A percentile compares a stretch with the other conserved stretches of the same genome.
Evolutionary conservation across 2,329 filamentous ascomycete species (phyloP).

Genomic region (Alternaria tenuissima): DNA sequence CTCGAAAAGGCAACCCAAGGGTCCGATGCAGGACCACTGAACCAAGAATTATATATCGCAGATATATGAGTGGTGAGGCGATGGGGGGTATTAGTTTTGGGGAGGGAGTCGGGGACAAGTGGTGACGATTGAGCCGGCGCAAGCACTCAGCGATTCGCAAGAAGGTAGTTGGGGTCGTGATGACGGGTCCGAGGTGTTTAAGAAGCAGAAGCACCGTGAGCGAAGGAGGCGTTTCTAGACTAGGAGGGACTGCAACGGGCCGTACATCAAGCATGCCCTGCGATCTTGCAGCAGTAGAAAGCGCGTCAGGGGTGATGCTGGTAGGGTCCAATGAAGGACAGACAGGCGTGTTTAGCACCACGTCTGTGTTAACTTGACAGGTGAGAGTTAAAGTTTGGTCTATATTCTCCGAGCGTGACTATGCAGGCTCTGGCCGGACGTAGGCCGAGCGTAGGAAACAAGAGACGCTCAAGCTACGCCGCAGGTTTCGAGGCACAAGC

Average conservation of each 20-base stretch:
- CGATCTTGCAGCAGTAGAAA: constrained; percentile 41
- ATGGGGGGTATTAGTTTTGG: constrained; percentile 18
- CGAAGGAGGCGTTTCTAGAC: constrained; percentile 45
- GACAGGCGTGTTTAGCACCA: constrained; percentile 41
- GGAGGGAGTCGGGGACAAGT: constrained; percentile 22
- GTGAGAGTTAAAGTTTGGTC: constrained; percentile 48
- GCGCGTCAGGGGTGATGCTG: constrained; percentile 38
- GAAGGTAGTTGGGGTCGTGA: constrained; percentile 30
- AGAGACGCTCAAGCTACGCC: constrained; percentile 38
- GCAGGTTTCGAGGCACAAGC: constrained; percentile 48
- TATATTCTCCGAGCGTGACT: constrained; percentile 50
- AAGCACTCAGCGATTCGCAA: constrained; percentile 46
- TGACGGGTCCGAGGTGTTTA: constrained; percentile 41
- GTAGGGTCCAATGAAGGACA: constrained; percentile 37
- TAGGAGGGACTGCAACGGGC: constrained; percentile 52
- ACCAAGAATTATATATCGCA: constrained; percentile 15
- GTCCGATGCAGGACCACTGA: constrained; percentile 16
- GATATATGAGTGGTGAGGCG: constrained; percentile 16
- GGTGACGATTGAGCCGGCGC: constrained; percentile 32
- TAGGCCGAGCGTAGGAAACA: constrained; percentile 34
- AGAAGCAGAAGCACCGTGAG: constrained; percentile 35
- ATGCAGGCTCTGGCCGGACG: constrained; percentile 34
- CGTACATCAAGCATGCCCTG: constrained; percentile 47
- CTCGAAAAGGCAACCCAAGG: constrained; percentile 11
- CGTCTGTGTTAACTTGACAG: constrained; percentile 46